Evolutionary conservation across 192 early-diverging fungal genomes (phyloP), one percentile per base, ranked within the genome.

Genomic region (Entophlyctis helioformis): DNA sequence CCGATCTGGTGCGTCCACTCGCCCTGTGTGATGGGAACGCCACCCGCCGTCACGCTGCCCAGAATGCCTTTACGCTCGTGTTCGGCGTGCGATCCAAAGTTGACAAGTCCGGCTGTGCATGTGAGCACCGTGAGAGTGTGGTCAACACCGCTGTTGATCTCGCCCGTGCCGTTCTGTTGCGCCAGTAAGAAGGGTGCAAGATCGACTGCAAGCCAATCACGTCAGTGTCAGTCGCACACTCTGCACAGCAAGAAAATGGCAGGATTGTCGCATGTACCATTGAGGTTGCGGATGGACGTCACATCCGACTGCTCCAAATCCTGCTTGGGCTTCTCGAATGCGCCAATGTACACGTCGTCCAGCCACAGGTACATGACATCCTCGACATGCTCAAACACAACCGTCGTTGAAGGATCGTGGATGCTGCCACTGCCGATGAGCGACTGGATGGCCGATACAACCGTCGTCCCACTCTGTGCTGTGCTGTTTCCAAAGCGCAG

Each of bases 1-100:
- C n/a, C n/a, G n/a, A n/a, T n/a, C 31, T 52, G 48, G 39, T 59
- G 51, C 15, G 21, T 12, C 57, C 57, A 60, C 28, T 47, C 44
- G 2, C 50, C 51, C 22, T 43, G 39, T n/a, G 48, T 51, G 13
- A 59, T 39, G 36, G 60, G 43, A 16, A 34, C 46, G 36, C 36
- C 39, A 28, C 60, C 42, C 0, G 60, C 36, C n/a, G 22, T 21
- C 13, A 56, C 52, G 18, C 13, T 33, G 5, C 56, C 56, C 20
- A 44, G 29, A 35, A 64, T 56, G 22, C 62, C 62, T 31, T 54
- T 59, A 20, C 15, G 4, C 8, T 55, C 22, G 19, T 34, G 32
- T 42, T 57, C 62, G 28, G 44, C n/a, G 25, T 54, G 24, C 5
- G 46, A 23, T 4, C 52, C 44, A 41, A 31, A 53, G 31, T 54